Evolutionary conservation across 371 early-diverging fungal genomes (phyloP).

Genomic region (Syncephalastrum racemosum): DNA sequence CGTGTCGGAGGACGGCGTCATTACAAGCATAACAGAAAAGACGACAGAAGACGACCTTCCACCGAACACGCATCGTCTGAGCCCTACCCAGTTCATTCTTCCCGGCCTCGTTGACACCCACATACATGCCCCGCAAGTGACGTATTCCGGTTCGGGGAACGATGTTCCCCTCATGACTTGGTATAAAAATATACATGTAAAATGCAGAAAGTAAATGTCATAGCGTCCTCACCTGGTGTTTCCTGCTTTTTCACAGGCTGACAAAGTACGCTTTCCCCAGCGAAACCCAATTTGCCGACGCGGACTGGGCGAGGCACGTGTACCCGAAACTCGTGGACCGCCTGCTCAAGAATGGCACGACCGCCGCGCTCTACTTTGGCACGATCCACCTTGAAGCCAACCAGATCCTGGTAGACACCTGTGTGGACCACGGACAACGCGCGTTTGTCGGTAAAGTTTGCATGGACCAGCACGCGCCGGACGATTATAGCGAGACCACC

Average conservation of each 20-base stretch:
- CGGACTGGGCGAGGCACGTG: slow-evolving; percentile 40
- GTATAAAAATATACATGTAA: background rate
- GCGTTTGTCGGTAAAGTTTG: slow-evolving; percentile 71
- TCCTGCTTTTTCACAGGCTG: slow-evolving; percentile 28
- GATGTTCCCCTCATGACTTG: slow-evolving; percentile 68
- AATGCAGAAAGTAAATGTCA: background rate
- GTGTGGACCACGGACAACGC: slow-evolving; percentile 59
- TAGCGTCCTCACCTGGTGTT: background rate
- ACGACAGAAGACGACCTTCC: background rate
- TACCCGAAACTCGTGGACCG: slow-evolving; percentile 47
- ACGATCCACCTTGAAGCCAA: slow-evolving; percentile 59
- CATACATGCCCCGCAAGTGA: slow-evolving; percentile 72
- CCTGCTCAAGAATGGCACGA: slow-evolving; percentile 52
- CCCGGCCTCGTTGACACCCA: slow-evolving; percentile 76
- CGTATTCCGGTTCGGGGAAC: slow-evolving; percentile 64
- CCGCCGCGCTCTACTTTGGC: slow-evolving; percentile 68
- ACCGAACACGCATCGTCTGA: background rate
- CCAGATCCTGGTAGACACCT: slow-evolving; percentile 49
- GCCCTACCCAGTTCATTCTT: slow-evolving; percentile 42
- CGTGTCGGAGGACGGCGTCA: background rate
- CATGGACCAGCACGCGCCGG: slow-evolving; percentile 67
- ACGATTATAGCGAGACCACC: slow-evolving; percentile 54
- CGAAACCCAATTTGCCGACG: slow-evolving; percentile 47
- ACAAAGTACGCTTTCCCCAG: slow-evolving; percentile 66
- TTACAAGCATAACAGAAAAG: background rate